Evolutionary conservation across 257 asterid genomes (phyloP), one percentile per base, ranked within the genome.

Genomic region (Solanum virginianum): DNA sequence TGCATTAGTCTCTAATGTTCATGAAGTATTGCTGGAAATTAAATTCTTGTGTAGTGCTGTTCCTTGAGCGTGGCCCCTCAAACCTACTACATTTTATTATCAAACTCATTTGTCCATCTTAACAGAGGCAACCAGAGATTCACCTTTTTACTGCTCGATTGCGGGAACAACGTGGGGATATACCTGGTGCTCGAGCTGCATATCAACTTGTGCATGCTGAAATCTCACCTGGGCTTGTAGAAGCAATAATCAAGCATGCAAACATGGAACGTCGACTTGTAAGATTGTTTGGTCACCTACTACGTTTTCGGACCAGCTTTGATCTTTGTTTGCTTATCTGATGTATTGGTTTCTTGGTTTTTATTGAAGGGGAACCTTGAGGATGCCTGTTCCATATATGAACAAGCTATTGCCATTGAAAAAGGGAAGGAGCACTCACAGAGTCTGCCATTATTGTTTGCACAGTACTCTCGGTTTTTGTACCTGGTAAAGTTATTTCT

Each of bases 41-140:
- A 16, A 77, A 51, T 77, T 51, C 22, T 17, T 10, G 65, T 1
- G 29, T 17, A 79, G 29, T 29, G 6, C 51, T 29, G 17, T 79
- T 79, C 47, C 49, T 79, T 26, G 65, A 26, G 13, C 17, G 47
- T 26, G 51, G 45, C 82, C 63, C 62, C 43, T 26, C 62, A 77
- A 77, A 15, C 47, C 63, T 77, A 51, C 47, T 51, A 77, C 26
- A 15, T 26, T 77, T 26, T 20, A 26, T 77, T 16, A 77, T 24
- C 47, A 7, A 29, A 24, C 82, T 26, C 82, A 51, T 77, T 77
- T 77, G 65, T 77, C 65, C 29, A 79, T 20, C 49, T 79, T 53
- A 84, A 86, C 98, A 94, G 99, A 92, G 98, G 90, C 98, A 92
- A 87, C 99, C 99, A 47, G 99, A 95, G 92, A 97, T 97, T 88